Conservation (phyloP, 441 rosid species). For the Mallotus japonicus region DNA sequence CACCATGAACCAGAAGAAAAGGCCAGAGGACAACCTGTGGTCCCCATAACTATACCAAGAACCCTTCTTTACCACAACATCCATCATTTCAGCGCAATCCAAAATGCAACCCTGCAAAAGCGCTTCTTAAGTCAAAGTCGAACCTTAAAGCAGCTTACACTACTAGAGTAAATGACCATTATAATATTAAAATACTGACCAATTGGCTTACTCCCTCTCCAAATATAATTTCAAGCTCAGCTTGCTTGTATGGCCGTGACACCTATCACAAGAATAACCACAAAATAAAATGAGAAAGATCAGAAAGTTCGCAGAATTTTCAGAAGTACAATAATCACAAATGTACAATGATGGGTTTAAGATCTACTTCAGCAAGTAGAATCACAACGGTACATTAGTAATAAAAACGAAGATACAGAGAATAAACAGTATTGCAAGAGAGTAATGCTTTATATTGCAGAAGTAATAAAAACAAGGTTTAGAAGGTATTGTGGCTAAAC, state of each 20-base stretch:
- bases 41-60: slow-evolving; percentile 97
- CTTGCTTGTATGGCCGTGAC: slow-evolving; percentile 94
- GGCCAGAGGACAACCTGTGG: slow-evolving; percentile 50
- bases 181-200: slow-evolving; percentile 47
- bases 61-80: slow-evolving; percentile 78
- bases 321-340: not conserved
- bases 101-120: slow-evolving; percentile 72
- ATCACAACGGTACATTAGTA: no score
- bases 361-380: no score
- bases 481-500: not conserved
- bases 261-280: slow-evolving; percentile 44
- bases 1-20: slow-evolving; percentile 3
- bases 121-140: slow-evolving; percentile 23
- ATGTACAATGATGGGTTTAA: no score
- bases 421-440: not conserved
- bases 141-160: slow-evolving; percentile 15
- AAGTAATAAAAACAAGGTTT: not conserved
- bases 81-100: slow-evolving; percentile 89
- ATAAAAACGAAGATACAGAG: not conserved
- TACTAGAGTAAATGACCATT: slow-evolving; percentile 13
- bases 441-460: not conserved
- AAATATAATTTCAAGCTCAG: slow-evolving; percentile 89
- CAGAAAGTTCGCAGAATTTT: not conserved
- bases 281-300: not conserved
- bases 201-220: slow-evolving; percentile 95